A percentile compares a stretch with the other conserved stretches of the same genome.
These are phyloP conservation scores for Ilyonectria mors-panacis DNA, from an alignment of 2,329 filamentous ascomycete genomes.

Conservation along the genomic window DNA sequence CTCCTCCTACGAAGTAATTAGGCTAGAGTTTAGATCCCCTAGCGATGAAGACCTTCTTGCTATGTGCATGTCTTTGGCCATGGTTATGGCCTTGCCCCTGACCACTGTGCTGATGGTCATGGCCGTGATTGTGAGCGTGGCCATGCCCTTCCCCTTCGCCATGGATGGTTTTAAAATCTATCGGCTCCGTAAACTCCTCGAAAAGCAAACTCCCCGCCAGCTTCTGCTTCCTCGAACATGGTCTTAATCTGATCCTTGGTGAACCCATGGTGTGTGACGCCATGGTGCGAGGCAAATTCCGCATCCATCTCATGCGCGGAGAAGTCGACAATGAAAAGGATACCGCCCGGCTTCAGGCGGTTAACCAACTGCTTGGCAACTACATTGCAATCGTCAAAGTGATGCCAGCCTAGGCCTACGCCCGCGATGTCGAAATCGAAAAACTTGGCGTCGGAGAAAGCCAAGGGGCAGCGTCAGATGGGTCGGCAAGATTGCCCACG, in stretches of 20 bases:
- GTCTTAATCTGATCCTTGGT: conserved; percentile 68
- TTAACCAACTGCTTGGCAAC: conserved; percentile 72
- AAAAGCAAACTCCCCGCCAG: conserved; percentile 72
- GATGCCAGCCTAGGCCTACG: conserved; percentile 76
- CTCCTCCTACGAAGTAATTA: background rate
- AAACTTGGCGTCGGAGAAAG: conserved; percentile 74
- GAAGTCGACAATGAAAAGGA: conserved; percentile 79
- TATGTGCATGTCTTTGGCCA: background rate
- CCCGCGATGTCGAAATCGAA: conserved; percentile 78
- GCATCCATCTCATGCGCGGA: conserved; percentile 64
- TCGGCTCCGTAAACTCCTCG: conserved; percentile 65
- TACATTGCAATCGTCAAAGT: conserved; percentile 75
- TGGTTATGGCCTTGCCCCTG: conserved; percentile 45
- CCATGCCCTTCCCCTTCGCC: conserved; percentile 40
- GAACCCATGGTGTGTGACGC: conserved; percentile 78
- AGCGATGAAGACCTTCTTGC: conserved; percentile 60
- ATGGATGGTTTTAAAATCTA: conserved; percentile 56
- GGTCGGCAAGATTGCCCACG: conserved; percentile 70
- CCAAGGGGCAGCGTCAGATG: conserved; percentile 62
- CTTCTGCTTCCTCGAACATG: conserved; percentile 76
- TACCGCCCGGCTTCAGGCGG: conserved; percentile 76
- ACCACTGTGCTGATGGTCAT: conserved; percentile 42
- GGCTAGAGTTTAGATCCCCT: conserved; percentile 60
- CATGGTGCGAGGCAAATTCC: conserved; percentile 54
- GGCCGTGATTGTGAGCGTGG: conserved; percentile 13